Evolutionary conservation across 352 stramenopile species (phyloP).

Genomic region (Pythium periplocum): DNA sequence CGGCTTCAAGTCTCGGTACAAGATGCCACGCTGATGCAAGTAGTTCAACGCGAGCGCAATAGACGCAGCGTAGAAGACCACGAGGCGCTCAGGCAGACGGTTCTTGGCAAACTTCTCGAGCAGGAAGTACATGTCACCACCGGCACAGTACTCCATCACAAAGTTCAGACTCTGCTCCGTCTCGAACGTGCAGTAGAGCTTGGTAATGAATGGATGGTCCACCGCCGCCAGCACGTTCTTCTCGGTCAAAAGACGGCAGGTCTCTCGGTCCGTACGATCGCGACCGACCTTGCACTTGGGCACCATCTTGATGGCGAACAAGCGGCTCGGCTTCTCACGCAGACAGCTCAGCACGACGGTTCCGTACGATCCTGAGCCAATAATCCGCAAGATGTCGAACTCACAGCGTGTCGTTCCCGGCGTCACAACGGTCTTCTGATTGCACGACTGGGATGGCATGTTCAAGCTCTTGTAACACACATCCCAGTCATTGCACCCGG

Average conservation of each 20-base stretch:
- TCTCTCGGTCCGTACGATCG: constrained; percentile 29
- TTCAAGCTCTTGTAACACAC: constrained; percentile 13
- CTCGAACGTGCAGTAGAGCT: constrained; percentile 93
- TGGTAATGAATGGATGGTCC: constrained; percentile 98
- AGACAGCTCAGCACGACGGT: constrained; percentile 64
- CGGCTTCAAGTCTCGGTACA: constrained; percentile 90
- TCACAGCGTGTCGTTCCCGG: constrained; percentile 24
- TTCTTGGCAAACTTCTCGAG: constrained; percentile 86
- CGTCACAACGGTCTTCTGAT: constrained; percentile 11
- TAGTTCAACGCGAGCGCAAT: constrained; percentile 94
- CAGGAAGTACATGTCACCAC: constrained; percentile 95
- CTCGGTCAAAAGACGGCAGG: constrained; percentile 91
- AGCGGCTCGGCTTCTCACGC: constrained; percentile 27
- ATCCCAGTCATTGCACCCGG: constrained; percentile 21
- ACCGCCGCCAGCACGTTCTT: constrained; percentile 95
- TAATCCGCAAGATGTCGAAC: constrained; percentile 72
- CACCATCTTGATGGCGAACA: constrained; percentile 75
- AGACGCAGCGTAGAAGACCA: constrained; percentile 96
- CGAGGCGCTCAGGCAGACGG: constrained; percentile 90
- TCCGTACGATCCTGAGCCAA: constrained; percentile 72
- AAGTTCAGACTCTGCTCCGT: constrained; percentile 94
- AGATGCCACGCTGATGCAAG: constrained; percentile 66
- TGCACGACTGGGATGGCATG: constrained; percentile 1
- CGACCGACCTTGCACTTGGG: constrained; percentile 59
- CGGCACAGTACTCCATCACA: constrained; percentile 97